These are phyloP conservation scores for Claviceps pazoutovae DNA, from an alignment of 2,329 filamentous ascomycete genomes.

Conservation along the genomic window DNA sequence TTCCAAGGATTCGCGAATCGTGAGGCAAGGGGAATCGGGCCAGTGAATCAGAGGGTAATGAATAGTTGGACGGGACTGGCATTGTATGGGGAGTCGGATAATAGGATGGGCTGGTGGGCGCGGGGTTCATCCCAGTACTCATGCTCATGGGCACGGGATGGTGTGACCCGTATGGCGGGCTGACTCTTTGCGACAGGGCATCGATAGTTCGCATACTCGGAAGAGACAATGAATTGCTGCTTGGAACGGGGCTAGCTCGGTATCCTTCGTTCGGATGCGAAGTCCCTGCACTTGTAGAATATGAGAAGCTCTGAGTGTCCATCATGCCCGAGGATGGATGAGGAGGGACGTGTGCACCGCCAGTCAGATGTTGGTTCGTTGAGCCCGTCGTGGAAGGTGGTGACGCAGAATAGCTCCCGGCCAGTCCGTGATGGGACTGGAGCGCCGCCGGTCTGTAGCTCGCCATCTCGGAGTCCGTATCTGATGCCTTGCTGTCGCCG, in stretches of 20 bases:
- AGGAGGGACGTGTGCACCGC: slow-evolving; percentile 7
- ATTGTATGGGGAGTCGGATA: slow-evolving; percentile 26
- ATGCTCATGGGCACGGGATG: slow-evolving; percentile 23
- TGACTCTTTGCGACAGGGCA: slow-evolving; percentile 14
- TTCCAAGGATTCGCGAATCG: slow-evolving; percentile 33
- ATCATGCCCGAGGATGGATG: slow-evolving; percentile 10
- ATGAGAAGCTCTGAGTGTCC: slow-evolving; percentile 18
- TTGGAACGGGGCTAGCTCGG: slow-evolving; percentile 15
- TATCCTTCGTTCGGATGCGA: slow-evolving; percentile 17
- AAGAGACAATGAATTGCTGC: slow-evolving; percentile 18
- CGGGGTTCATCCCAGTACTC: slow-evolving; percentile 17
- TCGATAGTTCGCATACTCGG: slow-evolving; percentile 30
- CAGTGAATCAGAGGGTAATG: slow-evolving; percentile 29
- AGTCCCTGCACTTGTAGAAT: slow-evolving; percentile 14
- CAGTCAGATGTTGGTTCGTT: slow-evolving; percentile 4
- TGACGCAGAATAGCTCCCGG: slow-evolving; percentile 14
- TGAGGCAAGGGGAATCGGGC: slow-evolving; percentile 33
- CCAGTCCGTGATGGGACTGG: slow-evolving; percentile 12
- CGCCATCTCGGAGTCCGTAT: slow-evolving; percentile 20
- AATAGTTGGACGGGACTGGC: slow-evolving; percentile 22
- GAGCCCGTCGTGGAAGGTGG: slow-evolving; percentile 5
- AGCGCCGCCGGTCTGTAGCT: slow-evolving; percentile 13
- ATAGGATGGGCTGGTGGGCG: slow-evolving; percentile 24
- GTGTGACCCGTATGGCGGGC: slow-evolving; percentile 14
- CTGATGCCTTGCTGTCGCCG: slow-evolving; percentile 18